Base-by-base conservation (phyloP, 2,329 filamentous ascomycete genomes). In the Colletotrichum noveboracense region DNA sequence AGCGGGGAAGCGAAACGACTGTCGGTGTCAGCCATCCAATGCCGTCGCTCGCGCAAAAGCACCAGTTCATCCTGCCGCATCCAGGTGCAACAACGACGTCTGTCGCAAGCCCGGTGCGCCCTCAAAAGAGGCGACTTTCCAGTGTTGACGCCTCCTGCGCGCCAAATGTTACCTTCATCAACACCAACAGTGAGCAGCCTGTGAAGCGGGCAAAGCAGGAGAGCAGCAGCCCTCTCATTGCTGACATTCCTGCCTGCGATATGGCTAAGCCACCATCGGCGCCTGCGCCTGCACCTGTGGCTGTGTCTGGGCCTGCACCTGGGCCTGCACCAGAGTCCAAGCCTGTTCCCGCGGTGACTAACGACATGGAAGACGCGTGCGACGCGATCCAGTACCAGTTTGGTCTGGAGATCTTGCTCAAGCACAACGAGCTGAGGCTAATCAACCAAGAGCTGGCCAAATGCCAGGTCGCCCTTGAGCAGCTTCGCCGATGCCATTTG, bases 361-460 rank as follows among this genome's bases (percentile, higher is more conserved):
- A 81, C 77, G 81, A 86, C 78, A 77, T 90, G 79, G 86, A 93
- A 48, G 87, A 87, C 74, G 90, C 94, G 77, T 92, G 92, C 82
- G 93, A 96, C 79, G 90, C 91, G 43, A 94, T 98, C 82, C 93
- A 96, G 82, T 93, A 95, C 77, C 94, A 98, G 85, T 94, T 98
- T 84, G 95, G 96, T 81, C 91, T 97, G 78, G 96, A 98, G 87
- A 96, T 98, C 69, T 87, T 98, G 78, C 87, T 97, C 83, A 98
- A 98, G 88, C 97, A 99, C 85, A 93, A 97, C 81, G 97, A 99
- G 87, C 87, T 98, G 75, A 95, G 96, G 73, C 89, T 98, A 79
- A 98, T 98, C 84, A 95, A 98, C 82, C 96, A 98, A 85, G 97
- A 98, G 86, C 90, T 98, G 78, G 96, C 95, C 78, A 98, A 98